Conservation (phyloP, 2,329 filamentous ascomycete genomes). For the Ceratocystis eucalypticola region DNA sequence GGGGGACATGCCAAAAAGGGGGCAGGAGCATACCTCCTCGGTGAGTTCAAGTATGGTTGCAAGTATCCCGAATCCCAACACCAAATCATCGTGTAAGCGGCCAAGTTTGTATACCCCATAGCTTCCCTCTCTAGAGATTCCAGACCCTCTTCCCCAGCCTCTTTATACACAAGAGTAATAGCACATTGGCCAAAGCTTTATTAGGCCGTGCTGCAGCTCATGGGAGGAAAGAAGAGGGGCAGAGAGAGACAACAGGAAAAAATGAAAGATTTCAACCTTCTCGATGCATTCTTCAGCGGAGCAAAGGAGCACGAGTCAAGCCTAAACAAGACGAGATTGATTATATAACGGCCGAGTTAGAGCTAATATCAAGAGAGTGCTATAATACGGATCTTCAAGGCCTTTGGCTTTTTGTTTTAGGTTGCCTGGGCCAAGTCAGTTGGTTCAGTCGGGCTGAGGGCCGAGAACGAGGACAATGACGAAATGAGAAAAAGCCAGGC, state of each 20-base stretch:
- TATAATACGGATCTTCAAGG: not conserved
- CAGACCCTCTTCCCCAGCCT: constrained; percentile 2
- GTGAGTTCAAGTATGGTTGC: not conserved
- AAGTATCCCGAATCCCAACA: not conserved
- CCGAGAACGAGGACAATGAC: not conserved
- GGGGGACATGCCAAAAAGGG: not conserved
- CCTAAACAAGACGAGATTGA: not conserved
- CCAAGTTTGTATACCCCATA: not conserved
- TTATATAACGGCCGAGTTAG: not conserved
- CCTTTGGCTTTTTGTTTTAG: not conserved
- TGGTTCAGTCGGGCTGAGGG: not conserved
- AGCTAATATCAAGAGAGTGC: not conserved
- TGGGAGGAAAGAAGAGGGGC: not conserved
- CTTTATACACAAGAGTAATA: not conserved
- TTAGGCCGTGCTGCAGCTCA: not conserved
- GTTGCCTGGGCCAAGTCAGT: not conserved
- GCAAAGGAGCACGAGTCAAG: not conserved
- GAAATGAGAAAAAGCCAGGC: not conserved
- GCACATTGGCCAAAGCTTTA: not conserved
- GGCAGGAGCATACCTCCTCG: not conserved
- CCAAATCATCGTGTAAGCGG: not conserved
- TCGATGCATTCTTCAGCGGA: not conserved
- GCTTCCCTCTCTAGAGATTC: not conserved
- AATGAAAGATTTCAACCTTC: not conserved
- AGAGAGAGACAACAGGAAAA: not conserved